These are phyloP conservation scores for Nemania diffusa DNA, from an alignment of 2,329 filamentous ascomycete species.

Conservation along the genomic window DNA sequence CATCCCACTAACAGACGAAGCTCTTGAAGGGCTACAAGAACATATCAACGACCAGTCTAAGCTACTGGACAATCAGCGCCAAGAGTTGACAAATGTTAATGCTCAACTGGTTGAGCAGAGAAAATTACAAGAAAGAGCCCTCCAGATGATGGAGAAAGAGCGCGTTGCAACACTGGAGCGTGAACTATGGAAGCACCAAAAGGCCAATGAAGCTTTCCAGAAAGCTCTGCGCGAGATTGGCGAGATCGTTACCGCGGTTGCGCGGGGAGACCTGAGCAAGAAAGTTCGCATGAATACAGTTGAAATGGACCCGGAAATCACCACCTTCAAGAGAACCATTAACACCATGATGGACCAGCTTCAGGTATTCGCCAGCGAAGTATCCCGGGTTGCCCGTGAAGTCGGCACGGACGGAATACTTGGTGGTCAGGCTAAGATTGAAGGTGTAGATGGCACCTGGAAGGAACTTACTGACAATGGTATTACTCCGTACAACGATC, in stretches of 20 bases:
- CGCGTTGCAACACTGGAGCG: constrained; percentile 90
- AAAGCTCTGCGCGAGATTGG: constrained; percentile 97
- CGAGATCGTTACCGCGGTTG: constrained; percentile 95
- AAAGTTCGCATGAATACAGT: constrained; percentile 95
- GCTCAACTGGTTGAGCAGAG: constrained; percentile 88
- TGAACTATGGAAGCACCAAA: constrained; percentile 95
- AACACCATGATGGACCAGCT: constrained; percentile 99
- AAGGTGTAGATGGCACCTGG: constrained; percentile 96
- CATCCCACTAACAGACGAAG: constrained; percentile 77
- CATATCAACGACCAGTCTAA: constrained; percentile 95
- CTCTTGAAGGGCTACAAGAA: constrained; percentile 85
- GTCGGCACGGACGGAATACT: constrained; percentile 96
- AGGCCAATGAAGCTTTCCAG: constrained; percentile 98
- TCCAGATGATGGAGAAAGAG: constrained; percentile 84
- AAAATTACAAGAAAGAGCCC: constrained; percentile 82
- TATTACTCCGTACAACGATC: constrained; percentile 49
- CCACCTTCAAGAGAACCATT: constrained; percentile 96
- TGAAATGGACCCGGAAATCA: constrained; percentile 98
- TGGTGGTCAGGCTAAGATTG: constrained; percentile 91
- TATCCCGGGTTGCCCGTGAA: constrained; percentile 92
- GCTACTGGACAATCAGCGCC: constrained; percentile 86
- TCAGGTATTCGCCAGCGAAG: constrained; percentile 95
- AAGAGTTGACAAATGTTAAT: constrained; percentile 86
- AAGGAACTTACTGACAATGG: constrained; percentile 93
- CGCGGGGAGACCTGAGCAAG: constrained; percentile 93